Evolutionary conservation across 1,139 yeast species (phyloP), one percentile per base, ranked within the genome.

Genomic region (Barnettozyma hawaiiensis): DNA sequence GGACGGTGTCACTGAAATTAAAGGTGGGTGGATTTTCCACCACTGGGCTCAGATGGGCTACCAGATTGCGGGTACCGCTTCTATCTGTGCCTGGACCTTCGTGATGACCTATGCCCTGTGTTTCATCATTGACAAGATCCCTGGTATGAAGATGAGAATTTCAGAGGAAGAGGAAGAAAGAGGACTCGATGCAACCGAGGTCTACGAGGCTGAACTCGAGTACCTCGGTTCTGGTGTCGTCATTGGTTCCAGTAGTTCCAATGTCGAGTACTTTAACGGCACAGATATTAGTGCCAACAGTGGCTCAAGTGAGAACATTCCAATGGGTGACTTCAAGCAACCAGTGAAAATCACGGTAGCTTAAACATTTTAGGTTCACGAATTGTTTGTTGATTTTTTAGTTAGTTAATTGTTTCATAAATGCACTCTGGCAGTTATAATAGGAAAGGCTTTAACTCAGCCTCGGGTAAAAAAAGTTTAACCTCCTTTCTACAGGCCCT

Each of bases 161-260:
- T 74, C 78, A 50, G 95, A 86, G 62, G 81, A 81, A 42, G 96
- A 82, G 15, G 98, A 92, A 64, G 86, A 83, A 52, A 70, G 72
- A 24, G 98, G 98, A 47, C 77, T 89, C 66, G 98, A 92, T 63
- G 97, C 90, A 63, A 96, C 87, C 64, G 97, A 92, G 67, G 86
- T 92, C 54, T 97, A 97, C 42, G 97, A 92, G 64, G 92, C 90
- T 67, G 98, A 97, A 19, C 92, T 90, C 63, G 97, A 92, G 65
- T 92, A 89, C 61, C 97, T 92, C 46, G 97, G 90, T 69, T 95
- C 90, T 18, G 96, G 90, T 65, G 89, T 85, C 66, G 75, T 84
- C 58, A 85, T 86, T 53, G 85, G 81, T 80, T 69, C 69, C 2
- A 47, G 16, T 23, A 29, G 21, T 22, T 22, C 37, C 29, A n/a